phyloP scores from a whole-genome alignment of 768 basidiomycete species.

The Tephrocybe sp. region DNA sequence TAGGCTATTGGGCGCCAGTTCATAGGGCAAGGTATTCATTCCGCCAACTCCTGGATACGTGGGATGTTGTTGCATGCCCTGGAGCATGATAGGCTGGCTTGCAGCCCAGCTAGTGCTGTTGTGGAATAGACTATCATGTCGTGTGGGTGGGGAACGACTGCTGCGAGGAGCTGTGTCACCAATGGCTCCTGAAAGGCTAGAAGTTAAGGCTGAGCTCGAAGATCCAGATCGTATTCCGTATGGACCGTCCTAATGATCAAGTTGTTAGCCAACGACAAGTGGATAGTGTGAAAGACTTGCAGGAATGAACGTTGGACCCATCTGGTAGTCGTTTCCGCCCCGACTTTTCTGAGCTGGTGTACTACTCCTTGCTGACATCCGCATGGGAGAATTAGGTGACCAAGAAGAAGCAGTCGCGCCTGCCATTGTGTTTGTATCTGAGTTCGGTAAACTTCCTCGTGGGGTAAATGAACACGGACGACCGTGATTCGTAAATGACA shows the following conservation, averaged over 20 bases:
- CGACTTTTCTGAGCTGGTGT: constrained; percentile 30
- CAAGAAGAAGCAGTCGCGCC: constrained; percentile 29
- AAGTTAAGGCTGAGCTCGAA: constrained; percentile 44
- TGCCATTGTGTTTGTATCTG: constrained; percentile 35
- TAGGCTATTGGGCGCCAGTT: constrained; percentile 17
- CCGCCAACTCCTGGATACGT: constrained; percentile 23
- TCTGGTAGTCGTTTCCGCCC: constrained; percentile 29
- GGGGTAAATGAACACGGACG: constrained; percentile 34
- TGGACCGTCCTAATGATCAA: background rate
- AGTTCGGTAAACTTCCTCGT: constrained; percentile 25
- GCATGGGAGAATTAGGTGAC: constrained; percentile 26
- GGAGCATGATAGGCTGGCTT: constrained; percentile 17
- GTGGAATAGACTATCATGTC: constrained; percentile 9
- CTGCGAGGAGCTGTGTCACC: constrained; percentile 41
- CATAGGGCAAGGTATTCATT: constrained; percentile 15
- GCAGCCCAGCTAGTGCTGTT: constrained; percentile 2
- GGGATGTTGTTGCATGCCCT: constrained; percentile 23
- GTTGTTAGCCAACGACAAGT: background rate
- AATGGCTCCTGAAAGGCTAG: constrained; percentile 61
- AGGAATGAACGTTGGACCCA: constrained; percentile 32
- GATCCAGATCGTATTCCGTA: constrained; percentile 29
- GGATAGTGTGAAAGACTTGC: constrained; percentile 22
- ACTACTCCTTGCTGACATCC: constrained; percentile 30
- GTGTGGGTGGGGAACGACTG: constrained; percentile 15
- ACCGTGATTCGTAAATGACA: constrained; percentile 31